phyloP scores from a whole-genome alignment of 176 grass and related monocot genomes.

The Hyparrhenia diplandra region DNA sequence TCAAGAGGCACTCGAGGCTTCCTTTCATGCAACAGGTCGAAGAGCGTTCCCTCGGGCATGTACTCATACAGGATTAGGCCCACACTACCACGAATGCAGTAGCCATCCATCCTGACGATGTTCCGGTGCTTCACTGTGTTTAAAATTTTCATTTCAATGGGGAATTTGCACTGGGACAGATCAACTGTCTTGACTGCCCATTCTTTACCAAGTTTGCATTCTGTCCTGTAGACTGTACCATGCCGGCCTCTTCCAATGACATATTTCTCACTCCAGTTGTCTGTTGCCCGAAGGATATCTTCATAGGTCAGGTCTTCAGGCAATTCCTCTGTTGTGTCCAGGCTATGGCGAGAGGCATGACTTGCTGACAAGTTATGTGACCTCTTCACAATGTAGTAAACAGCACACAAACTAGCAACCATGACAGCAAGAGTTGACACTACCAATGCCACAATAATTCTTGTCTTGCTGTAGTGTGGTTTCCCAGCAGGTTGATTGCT shows the following conservation, averaged over 20 bases:
- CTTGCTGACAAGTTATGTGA: not conserved
- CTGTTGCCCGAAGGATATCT: constrained; percentile 48
- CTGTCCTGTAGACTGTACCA: constrained; percentile 43
- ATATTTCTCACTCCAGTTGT: constrained; percentile 55
- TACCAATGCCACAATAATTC: not conserved
- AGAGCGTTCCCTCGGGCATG: constrained; percentile 46
- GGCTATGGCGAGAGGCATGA: not conserved
- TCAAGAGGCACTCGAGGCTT: constrained; percentile 29
- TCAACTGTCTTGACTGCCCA: constrained; percentile 64
- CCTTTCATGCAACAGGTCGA: constrained; percentile 45
- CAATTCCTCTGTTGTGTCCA: constrained; percentile 35
- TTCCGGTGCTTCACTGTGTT: constrained; percentile 59
- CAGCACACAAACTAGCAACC: constrained; percentile 11
- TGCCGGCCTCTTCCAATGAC: constrained; percentile 55
- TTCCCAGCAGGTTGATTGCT: not conserved
- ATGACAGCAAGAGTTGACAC: not conserved
- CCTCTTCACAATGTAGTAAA: constrained; percentile 25
- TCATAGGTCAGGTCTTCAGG: constrained; percentile 40
- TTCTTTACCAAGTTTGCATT: constrained; percentile 31
- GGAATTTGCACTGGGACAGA: constrained; percentile 39
- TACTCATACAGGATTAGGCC: constrained; percentile 57
- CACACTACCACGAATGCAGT: constrained; percentile 47
- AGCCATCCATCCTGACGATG: constrained; percentile 56
- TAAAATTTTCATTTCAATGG: constrained; percentile 50
- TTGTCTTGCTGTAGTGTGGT: not conserved